phyloP scores from a whole-genome alignment of 1,284 basidiomycete genomes.

The Cerioporus squamosus region DNA sequence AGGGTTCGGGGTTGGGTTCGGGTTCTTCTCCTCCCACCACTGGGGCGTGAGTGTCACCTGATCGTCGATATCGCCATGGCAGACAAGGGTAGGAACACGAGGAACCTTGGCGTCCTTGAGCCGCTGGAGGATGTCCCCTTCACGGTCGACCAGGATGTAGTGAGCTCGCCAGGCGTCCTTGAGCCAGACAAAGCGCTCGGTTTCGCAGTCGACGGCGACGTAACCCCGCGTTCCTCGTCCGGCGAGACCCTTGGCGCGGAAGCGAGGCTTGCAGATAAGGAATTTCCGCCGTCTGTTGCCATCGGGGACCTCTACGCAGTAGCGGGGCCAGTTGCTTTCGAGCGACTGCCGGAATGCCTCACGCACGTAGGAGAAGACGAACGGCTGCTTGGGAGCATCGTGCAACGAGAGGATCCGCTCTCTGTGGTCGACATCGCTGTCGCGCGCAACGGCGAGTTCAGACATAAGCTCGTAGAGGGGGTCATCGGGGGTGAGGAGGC shows the following conservation, averaged over 20 bases:
- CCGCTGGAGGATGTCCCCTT: slow-evolving; percentile 2
- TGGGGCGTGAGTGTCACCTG: slow-evolving; percentile 2
- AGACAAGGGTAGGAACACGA: slow-evolving; percentile 9
- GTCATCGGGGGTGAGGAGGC: neutral
- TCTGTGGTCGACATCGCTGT: neutral
- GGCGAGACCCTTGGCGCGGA: neutral
- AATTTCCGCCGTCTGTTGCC: neutral
- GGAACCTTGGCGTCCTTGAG: slow-evolving; percentile 1
- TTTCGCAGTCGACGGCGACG: slow-evolving; percentile 5
- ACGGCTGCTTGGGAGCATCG: too few relatives aligned
- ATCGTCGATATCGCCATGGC: slow-evolving; percentile 12
- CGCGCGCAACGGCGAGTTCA: neutral
- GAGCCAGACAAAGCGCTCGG: slow-evolving; percentile 10
- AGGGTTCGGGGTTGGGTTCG: too few relatives aligned
- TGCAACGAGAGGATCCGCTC: too few relatives aligned
- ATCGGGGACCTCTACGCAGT: neutral
- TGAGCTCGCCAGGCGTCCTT: slow-evolving; percentile 14
- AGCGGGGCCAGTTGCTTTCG: neutral
- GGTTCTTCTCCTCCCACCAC: neutral
- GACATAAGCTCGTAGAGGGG: slow-evolving; percentile 2
- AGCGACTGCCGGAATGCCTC: neutral
- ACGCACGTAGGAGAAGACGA: slow-evolving; percentile 2
- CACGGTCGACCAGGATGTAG: slow-evolving; percentile 3
- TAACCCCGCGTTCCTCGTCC: slow-evolving; percentile 15
- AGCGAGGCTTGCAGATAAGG: slow-evolving; percentile 9